Evolutionary conservation across 192 early-diverging fungal species (phyloP).

Genomic region (Backusella psychrophila): DNA sequence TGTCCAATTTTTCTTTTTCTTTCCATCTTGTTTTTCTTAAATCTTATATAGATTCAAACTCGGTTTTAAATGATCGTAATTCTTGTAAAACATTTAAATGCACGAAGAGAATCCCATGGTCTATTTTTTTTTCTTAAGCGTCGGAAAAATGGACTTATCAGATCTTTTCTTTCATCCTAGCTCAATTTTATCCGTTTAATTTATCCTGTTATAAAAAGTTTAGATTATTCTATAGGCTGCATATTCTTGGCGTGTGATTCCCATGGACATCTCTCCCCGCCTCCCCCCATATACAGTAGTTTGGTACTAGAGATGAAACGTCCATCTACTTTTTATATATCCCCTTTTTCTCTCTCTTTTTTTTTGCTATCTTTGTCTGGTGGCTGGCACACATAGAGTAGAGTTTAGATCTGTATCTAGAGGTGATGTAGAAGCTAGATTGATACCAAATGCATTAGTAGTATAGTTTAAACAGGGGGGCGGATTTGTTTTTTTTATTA

Average conservation of each 20-base stretch:
- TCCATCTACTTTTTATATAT: neutral
- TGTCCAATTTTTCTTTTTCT: neutral
- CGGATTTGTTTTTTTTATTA: neutral
- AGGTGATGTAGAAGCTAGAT: neutral
- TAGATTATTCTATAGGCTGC: neutral
- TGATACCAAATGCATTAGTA: neutral
- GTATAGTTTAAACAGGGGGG: neutral
- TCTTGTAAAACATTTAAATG: conserved; percentile 4
- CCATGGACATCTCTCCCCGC: neutral
- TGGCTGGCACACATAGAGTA: neutral
- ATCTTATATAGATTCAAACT: conserved; percentile 1
- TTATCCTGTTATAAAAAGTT: neutral
- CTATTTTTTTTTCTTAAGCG: neutral
- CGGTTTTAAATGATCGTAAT: neutral
- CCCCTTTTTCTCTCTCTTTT: neutral
- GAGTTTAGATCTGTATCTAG: neutral
- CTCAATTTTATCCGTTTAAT: neutral
- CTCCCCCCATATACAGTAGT: neutral
- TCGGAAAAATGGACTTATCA: conserved; percentile 4
- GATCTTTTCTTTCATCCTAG: neutral
- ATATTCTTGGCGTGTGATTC: neutral
- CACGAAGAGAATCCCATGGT: neutral
- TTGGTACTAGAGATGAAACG: neutral
- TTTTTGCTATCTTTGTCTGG: neutral
- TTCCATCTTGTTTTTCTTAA: neutral